phyloP scores from a whole-genome alignment of 306 rosid genomes.

The Hippophae tibetana region DNA sequence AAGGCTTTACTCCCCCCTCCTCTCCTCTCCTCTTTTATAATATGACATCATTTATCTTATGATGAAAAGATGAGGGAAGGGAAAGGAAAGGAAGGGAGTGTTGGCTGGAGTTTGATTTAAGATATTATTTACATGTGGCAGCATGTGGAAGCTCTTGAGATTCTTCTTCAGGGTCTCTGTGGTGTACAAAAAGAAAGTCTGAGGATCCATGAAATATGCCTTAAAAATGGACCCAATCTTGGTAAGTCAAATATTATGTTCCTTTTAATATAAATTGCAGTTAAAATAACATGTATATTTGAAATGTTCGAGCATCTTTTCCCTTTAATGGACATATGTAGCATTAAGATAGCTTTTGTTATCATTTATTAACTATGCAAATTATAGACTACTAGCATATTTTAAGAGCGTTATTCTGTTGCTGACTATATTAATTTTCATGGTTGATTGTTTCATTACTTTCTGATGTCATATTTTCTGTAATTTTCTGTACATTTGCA shows the following conservation, averaged over 20 bases:
- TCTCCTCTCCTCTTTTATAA: neutral
- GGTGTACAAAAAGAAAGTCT: slow-evolving; percentile 77
- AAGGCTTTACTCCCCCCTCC: too few species aligned
- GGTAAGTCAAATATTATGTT: slow-evolving; percentile 31
- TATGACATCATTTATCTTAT: neutral
- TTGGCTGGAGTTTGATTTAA: slow-evolving; percentile 10
- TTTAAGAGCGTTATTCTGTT: neutral
- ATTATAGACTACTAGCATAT: neutral
- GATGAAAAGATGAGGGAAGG: neutral
- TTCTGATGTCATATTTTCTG: slow-evolving; percentile 1
- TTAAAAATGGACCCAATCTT: slow-evolving; percentile 71
- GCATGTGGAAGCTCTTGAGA: slow-evolving; percentile 98
- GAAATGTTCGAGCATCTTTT: neutral
- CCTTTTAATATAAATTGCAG: slow-evolving; percentile 1
- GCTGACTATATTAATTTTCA: too few species aligned
- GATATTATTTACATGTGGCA: slow-evolving; percentile 28
- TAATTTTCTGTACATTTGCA: neutral
- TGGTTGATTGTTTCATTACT: neutral
- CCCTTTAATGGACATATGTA: neutral
- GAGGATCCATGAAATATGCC: slow-evolving; percentile 81
- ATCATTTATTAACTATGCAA: neutral
- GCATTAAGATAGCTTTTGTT: neutral
- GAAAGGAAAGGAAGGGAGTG: neutral
- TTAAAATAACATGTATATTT: neutral
- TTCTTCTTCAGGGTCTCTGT: slow-evolving; percentile 92